Evolutionary conservation across 129 eudicot species (phyloP).

Genomic region (Helianthus tuberosus): DNA sequence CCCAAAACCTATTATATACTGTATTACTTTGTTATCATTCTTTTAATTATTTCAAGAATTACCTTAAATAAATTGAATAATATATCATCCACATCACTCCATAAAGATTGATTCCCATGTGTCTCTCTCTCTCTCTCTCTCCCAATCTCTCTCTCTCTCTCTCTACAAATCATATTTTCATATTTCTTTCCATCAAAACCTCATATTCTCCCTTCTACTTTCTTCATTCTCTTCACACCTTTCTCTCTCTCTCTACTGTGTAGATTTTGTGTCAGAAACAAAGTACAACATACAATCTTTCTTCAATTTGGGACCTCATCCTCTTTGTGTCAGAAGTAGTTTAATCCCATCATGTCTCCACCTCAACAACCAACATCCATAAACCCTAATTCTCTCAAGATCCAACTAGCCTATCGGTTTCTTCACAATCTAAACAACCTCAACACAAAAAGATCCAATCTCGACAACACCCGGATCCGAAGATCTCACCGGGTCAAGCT

Average conservation of each 20-base stretch:
- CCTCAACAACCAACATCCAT: constrained; percentile 18
- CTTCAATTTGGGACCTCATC: constrained; percentile 44
- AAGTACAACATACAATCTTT: constrained; percentile 38
- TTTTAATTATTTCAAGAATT: background rate
- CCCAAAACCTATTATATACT: no score
- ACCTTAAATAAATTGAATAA: constrained; percentile 5
- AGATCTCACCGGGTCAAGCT: constrained; percentile 46
- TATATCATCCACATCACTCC: constrained; percentile 17
- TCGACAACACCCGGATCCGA: constrained; percentile 17
- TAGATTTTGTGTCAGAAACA: constrained; percentile 59
- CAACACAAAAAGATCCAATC: constrained; percentile 19
- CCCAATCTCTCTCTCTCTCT: background rate
- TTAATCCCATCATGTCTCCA: constrained; percentile 36
- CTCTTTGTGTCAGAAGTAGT: constrained; percentile 65
- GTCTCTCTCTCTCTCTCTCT: background rate
- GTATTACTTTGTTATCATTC: background rate
- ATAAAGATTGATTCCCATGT: constrained; percentile 45
- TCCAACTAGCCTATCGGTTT: constrained; percentile 53
- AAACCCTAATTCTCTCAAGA: constrained; percentile 56
- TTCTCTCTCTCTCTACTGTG: constrained; percentile 23
- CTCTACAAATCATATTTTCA: background rate
- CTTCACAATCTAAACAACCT: constrained; percentile 57
- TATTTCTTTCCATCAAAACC: constrained; percentile 31
- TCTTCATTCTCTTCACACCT: constrained; percentile 29
- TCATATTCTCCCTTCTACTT: constrained; percentile 38